A percentile compares a stretch with the other conserved stretches of the same genome.
Conservation (phyloP, 2,329 filamentous ascomycete species). For the Triangularia verruculosa region DNA sequence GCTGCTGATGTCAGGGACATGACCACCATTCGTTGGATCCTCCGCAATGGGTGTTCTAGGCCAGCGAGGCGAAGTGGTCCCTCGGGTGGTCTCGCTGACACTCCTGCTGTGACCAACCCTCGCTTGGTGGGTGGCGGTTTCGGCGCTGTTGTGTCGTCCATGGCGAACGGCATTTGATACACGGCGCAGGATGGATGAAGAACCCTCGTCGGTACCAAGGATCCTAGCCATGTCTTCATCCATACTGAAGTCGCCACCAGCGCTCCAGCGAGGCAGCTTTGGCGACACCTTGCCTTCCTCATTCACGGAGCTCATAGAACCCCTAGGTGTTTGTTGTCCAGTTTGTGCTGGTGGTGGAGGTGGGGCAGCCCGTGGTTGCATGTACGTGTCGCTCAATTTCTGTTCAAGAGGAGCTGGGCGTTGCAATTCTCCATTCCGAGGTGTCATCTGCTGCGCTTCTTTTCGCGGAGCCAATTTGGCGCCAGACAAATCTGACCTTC, state of each 20-base stretch:
- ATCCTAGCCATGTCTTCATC: slow-evolving; percentile 95
- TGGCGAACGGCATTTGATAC: slow-evolving; percentile 94
- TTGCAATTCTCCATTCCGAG: slow-evolving; percentile 44
- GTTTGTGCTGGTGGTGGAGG: slow-evolving; percentile 48
- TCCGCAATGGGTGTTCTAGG: slow-evolving; percentile 64
- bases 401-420: slow-evolving; percentile 38
- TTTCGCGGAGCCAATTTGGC: slow-evolving; percentile 58
- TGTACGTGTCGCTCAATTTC: slow-evolving; percentile 52
- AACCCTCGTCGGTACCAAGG: slow-evolving; percentile 71
- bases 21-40: slow-evolving; percentile 44
- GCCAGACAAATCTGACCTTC: slow-evolving; percentile 38
- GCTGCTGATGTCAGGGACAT: slow-evolving; percentile 64
- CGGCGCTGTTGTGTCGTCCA: slow-evolving; percentile 81
- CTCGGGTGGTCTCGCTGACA: slow-evolving; percentile 64
- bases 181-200: slow-evolving; percentile 77
- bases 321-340: slow-evolving; percentile 40
- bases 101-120: slow-evolving; percentile 56
- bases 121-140: slow-evolving; percentile 45
- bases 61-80: slow-evolving; percentile 65
- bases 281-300: slow-evolving; percentile 57
- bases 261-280: slow-evolving; percentile 70
- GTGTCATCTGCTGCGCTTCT: slow-evolving; percentile 49
- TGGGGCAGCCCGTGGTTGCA: slow-evolving; percentile 52
- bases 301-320: slow-evolving; percentile 44
- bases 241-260: slow-evolving; percentile 84